Base-by-base conservation (phyloP, 2,329 filamentous ascomycete species). In the Sphaerulina vaccinii region DNA sequence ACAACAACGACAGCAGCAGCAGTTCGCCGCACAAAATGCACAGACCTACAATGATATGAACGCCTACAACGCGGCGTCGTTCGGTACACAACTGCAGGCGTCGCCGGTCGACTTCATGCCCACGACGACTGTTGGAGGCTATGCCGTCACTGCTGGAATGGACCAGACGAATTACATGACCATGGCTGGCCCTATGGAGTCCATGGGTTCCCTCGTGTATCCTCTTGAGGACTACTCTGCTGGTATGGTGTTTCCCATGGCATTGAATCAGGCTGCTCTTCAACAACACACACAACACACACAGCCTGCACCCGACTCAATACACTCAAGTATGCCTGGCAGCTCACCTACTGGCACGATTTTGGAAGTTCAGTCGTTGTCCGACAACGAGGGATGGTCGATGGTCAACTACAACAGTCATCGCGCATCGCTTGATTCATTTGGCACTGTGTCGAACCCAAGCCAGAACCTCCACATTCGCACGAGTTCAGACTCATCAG, bases 381-480 rank as follows among this genome's bases (percentile, higher is more conserved):
- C 90, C n/a, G 90, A 95, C 62, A 88, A 91, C 62, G 88, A 89
- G 52, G 57, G 59, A 36, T 97, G 91, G 91, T 84, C 83, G 44
- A 82, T 87, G 60, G 84, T 96, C 51, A 88, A 93, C 59, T 81
- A 54, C 62, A 64, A 67, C 51, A 51, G 61, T n/a, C 59, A 67
- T 39, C 62, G 65, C 32, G 85, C 83, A 55, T 86, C 85, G 32
- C 84, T 87, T 61, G 87, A 92, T 61, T 79, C 81, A 27, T 83
- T 66, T 51, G 64, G 64, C 45, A 85, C 88, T 60, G 91, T 96
- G 65, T 95, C 95, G 77, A 96, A 96, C 72, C 92, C 92, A 1
- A 84, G 86, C 56, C 88, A 96, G 73, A 95, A 90, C 1, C 76
- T 97, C 45, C 92, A 96, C 73, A 80, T 95, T 65, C 83, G 91